phyloP scores from a whole-genome alignment of 345 rosid species.

The Firmiana major region DNA sequence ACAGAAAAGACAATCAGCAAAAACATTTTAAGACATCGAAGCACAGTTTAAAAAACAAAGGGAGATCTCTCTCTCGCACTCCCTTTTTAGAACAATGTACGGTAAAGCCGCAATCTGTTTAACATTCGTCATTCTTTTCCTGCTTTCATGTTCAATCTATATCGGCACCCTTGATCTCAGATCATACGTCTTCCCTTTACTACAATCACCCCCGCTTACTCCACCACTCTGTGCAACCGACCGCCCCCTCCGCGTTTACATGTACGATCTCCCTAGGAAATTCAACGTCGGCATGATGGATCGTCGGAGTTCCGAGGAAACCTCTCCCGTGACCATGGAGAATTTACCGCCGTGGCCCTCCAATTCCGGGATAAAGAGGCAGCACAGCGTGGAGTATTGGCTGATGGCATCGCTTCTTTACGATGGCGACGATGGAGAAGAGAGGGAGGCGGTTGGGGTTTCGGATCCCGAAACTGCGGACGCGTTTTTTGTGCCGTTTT shows the following conservation, averaged over 20 bases:
- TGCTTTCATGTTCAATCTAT: constrained; percentile 45
- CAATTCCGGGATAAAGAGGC: constrained; percentile 56
- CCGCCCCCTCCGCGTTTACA: constrained; percentile 62
- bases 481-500: constrained; percentile 83
- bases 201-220: constrained; percentile 28
- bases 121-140: constrained; percentile 35
- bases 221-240: constrained; percentile 23
- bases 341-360: constrained; percentile 71
- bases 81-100: constrained; percentile 28
- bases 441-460: constrained; percentile 78
- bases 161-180: constrained; percentile 55
- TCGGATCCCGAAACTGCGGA: constrained; percentile 90
- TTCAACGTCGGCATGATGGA: constrained; percentile 81
- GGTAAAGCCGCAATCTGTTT: constrained; percentile 39
- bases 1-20: background rate
- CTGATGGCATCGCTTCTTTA: constrained; percentile 80
- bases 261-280: constrained; percentile 88
- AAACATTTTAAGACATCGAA: background rate
- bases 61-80: background rate
- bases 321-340: constrained; percentile 46
- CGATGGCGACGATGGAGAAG: constrained; percentile 26
- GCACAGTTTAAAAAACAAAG: background rate
- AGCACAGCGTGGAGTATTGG: constrained; percentile 98
- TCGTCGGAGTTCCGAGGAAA: constrained; percentile 34
- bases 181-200: constrained; percentile 55